Evolutionary conservation across 2,329 filamentous ascomycete genomes (phyloP).

Genomic region (Ilyonectria destructans): DNA sequence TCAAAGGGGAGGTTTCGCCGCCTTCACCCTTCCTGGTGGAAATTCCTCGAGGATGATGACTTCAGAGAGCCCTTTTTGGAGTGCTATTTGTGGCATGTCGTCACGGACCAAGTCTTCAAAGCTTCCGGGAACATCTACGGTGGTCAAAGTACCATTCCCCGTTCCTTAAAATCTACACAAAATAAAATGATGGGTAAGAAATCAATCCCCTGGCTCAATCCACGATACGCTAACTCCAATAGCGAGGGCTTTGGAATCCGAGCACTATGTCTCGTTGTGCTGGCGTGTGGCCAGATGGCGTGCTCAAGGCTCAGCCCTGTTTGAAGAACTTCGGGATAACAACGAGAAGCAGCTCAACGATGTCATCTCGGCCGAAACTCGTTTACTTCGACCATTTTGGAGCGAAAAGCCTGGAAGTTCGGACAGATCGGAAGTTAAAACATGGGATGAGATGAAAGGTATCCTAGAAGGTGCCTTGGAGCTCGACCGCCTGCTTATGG

Average conservation of each 20-base stretch:
- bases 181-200: conserved; percentile 4
- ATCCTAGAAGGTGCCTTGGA: conserved; percentile 22
- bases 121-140: fast-evolving
- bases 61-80: background rate
- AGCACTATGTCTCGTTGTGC: fast-evolving
- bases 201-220: background rate
- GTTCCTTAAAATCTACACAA: fast-evolving
- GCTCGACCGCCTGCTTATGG: conserved; percentile 30
- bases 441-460: background rate
- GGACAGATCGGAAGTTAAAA: background rate
- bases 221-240: background rate
- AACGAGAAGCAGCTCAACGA: fast-evolving
- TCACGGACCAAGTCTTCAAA: background rate
- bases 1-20: fast-evolving
- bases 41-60: background rate
- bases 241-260: background rate
- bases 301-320: conserved; percentile 16
- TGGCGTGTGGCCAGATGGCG: conserved; percentile 25
- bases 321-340: background rate
- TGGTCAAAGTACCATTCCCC: fast-evolving
- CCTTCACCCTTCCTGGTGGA: fast-evolving
- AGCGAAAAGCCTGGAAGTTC: fast-evolving
- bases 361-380: background rate
- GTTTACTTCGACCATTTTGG: background rate
- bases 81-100: conserved; percentile 22